phyloP scores from a whole-genome alignment of 2,329 filamentous ascomycete species.

The Lachnum nothofagi region DNA sequence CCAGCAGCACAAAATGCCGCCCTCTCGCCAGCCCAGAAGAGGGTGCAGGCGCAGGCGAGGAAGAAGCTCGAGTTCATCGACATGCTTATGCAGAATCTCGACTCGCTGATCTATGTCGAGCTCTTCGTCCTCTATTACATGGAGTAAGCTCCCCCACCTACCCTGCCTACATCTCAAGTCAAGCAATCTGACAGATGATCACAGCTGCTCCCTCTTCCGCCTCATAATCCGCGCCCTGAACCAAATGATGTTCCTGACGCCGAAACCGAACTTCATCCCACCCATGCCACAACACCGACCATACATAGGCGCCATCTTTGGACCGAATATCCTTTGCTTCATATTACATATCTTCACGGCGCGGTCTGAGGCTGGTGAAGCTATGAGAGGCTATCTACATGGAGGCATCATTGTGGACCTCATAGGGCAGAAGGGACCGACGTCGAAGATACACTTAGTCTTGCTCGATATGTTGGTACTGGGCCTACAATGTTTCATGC shows the following conservation, averaged over 20 bases:
- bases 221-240: conserved; percentile 53
- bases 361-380: conserved; percentile 53
- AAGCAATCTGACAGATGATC: conserved; percentile 6
- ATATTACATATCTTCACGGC: conserved; percentile 53
- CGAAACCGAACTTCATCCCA: conserved; percentile 50
- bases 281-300: conserved; percentile 49
- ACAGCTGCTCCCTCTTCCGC: conserved; percentile 61
- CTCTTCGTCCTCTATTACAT: conserved; percentile 64
- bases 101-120: conserved; percentile 60
- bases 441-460: conserved; percentile 51
- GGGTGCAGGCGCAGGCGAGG: conserved; percentile 41
- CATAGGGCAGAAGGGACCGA: conserved; percentile 59
- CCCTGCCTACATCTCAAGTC: not conserved
- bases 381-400: conserved; percentile 60
- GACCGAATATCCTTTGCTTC: conserved; percentile 56
- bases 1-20: conserved; percentile 6
- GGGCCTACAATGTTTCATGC: conserved; percentile 57
- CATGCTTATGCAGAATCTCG: conserved; percentile 55
- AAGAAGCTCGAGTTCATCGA: conserved; percentile 53
- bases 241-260: conserved; percentile 61
- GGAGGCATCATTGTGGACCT: conserved; percentile 65
- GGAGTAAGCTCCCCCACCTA: conserved; percentile 47
- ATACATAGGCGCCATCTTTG: conserved; percentile 53
- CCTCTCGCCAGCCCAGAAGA: conserved; percentile 26
- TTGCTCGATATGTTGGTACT: conserved; percentile 53